Percentiles rank a stretch among this genome's conserved stretches.
Conservation (phyloP, 148 eudicot genomes). For the Vaccinium vitisidaea region DNA sequence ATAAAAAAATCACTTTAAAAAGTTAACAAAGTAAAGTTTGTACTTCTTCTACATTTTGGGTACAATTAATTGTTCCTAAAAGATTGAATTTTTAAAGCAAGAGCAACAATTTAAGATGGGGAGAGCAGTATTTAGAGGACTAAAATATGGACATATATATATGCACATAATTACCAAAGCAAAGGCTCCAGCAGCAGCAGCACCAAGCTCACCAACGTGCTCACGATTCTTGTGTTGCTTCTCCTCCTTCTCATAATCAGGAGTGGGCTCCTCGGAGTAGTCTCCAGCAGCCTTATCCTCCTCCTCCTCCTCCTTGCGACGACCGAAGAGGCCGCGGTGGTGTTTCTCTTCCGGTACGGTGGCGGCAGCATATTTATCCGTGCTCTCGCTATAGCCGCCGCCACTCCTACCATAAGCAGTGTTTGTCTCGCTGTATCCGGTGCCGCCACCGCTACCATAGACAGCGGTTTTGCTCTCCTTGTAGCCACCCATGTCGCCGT, state of each 20-base stretch:
- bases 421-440: neutral
- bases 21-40: too few species aligned
- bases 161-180: slow-evolving; percentile 34
- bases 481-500: neutral
- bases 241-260: slow-evolving; percentile 31
- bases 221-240: slow-evolving; percentile 38
- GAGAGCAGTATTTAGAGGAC: too few species aligned
- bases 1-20: too few species aligned
- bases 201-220: slow-evolving; percentile 33
- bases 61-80: too few species aligned
- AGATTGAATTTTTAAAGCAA: too few species aligned
- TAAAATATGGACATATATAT: too few species aligned
- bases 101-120: too few species aligned
- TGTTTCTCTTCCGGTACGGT: neutral
- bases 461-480: neutral
- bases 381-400: neutral
- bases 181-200: slow-evolving; percentile 44
- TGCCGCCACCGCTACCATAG: neutral
- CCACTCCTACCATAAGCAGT: neutral
- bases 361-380: neutral
- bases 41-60: too few species aligned
- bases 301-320: neutral
- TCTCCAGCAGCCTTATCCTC: neutral
- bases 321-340: neutral
- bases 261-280: neutral